These are phyloP conservation scores for Microsporum ferrugineum DNA, from an alignment of 2,329 filamentous ascomycete genomes.

Conservation along the genomic window DNA sequence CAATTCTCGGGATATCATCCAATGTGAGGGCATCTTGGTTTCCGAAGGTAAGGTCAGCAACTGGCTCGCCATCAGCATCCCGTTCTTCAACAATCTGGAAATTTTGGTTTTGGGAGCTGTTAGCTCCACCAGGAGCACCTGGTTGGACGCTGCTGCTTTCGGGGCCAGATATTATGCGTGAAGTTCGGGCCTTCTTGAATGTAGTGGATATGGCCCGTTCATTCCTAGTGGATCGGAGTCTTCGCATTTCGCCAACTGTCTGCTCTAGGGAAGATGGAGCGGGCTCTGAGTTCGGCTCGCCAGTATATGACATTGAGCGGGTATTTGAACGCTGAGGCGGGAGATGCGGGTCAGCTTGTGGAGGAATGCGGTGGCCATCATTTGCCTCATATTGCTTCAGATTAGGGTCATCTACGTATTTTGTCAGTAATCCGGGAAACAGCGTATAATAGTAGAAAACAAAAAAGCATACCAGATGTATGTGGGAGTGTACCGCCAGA, in stretches of 20 bases:
- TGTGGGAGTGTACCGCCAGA: conserved; percentile 70
- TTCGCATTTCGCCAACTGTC: conserved; percentile 87
- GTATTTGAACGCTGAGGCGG: conserved; percentile 51
- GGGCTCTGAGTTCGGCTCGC: conserved; percentile 48
- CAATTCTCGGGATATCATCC: conserved; percentile 91
- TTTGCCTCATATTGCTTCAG: conserved; percentile 54
- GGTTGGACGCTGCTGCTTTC: conserved; percentile 57
- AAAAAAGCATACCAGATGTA: conserved; percentile 44
- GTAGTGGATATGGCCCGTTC: conserved; percentile 91
- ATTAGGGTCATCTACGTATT: conserved; percentile 53
- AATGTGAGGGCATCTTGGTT: conserved; percentile 84
- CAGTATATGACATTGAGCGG: conserved; percentile 63
- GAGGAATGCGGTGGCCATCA: conserved; percentile 48
- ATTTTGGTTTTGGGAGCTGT: conserved; percentile 43
- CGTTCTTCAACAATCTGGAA: conserved; percentile 75
- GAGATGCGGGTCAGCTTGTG: conserved; percentile 37
- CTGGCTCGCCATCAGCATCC: conserved; percentile 55
- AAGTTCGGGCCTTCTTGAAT: conserved; percentile 78
- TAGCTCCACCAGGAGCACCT: conserved; percentile 41
- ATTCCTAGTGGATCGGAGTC: conserved; percentile 81
- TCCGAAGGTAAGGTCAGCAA: conserved; percentile 74
- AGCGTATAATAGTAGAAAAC: neutral
- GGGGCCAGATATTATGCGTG: conserved; percentile 81
- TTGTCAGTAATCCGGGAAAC: conserved; percentile 10
- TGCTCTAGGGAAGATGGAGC: conserved; percentile 79